Conservation (phyloP, 176 grass and related monocot genomes). For the Dendrocalamus sinicus region DNA sequence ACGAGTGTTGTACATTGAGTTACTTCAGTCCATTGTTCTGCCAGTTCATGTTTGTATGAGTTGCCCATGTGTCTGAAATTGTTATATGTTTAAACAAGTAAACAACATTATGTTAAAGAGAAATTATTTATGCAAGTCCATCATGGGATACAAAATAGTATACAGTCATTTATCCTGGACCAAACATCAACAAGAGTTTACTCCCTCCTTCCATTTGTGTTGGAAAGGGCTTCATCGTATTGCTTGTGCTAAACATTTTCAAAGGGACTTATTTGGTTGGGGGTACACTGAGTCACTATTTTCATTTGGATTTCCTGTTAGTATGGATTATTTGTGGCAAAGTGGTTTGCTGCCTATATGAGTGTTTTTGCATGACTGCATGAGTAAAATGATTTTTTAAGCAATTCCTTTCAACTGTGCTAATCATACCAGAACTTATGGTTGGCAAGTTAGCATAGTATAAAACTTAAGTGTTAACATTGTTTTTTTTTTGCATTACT, state of each 20-base stretch:
- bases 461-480: conserved; percentile 25
- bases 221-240: not conserved
- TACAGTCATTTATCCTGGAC: not conserved
- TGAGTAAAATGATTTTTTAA: not conserved
- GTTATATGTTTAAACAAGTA: not conserved
- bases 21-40: not conserved
- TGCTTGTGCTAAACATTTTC: not conserved
- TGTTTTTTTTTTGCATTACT: conserved; percentile 37
- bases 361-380: not conserved
- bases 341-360: conserved; percentile 28
- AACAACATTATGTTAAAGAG: not conserved
- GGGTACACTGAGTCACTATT: not conserved
- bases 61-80: not conserved
- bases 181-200: conserved; percentile 13
- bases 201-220: conserved; percentile 3
- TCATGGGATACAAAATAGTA: not conserved
- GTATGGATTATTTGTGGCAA: conserved; percentile 12
- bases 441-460: conserved; percentile 12
- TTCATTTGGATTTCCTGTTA: conserved; percentile 19
- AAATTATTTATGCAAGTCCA: not conserved
- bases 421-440: not conserved
- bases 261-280: conserved; percentile 1
- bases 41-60: conserved; percentile 6
- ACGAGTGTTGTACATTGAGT: not conserved
- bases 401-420: conserved; percentile 5